Evolutionary conservation across 441 rosid species (phyloP).

Genomic region (Pelargonium australe): DNA sequence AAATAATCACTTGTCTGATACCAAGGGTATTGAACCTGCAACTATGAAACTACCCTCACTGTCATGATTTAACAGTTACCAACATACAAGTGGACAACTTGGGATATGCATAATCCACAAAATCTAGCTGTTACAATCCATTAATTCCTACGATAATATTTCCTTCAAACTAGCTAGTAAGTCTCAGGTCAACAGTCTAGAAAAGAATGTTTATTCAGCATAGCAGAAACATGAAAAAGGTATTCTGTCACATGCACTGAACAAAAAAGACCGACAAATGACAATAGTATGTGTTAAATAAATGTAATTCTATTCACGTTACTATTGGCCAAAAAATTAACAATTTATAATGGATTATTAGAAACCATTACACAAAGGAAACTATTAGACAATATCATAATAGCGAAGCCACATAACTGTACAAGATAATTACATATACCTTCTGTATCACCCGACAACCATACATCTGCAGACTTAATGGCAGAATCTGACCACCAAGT

Average conservation of each 20-base stretch:
- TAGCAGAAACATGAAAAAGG: not conserved
- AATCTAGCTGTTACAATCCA: not conserved
- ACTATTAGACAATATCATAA: not conserved
- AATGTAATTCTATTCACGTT: not conserved
- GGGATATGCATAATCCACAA: not conserved
- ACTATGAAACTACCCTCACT: too few species aligned
- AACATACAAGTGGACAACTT: not conserved
- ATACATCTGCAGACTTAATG: slow-evolving; percentile 71
- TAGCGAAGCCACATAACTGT: not conserved
- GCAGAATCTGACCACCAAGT: slow-evolving; percentile 58
- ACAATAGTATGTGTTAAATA: not conserved
- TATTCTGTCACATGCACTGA: not conserved
- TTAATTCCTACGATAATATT: not conserved
- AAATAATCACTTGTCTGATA: not conserved
- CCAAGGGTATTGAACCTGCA: not conserved
- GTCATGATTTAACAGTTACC: not conserved
- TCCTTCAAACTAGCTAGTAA: not conserved
- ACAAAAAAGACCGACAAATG: not conserved
- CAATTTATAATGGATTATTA: not conserved
- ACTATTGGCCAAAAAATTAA: not conserved
- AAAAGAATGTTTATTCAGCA: not conserved
- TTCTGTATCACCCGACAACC: slow-evolving; percentile 85
- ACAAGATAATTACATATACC: slow-evolving; percentile 30
- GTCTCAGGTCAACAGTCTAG: not conserved
- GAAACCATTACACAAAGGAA: not conserved